Base-by-base conservation (phyloP, 2,329 filamentous ascomycete species). In the Fusarium illudens region DNA sequence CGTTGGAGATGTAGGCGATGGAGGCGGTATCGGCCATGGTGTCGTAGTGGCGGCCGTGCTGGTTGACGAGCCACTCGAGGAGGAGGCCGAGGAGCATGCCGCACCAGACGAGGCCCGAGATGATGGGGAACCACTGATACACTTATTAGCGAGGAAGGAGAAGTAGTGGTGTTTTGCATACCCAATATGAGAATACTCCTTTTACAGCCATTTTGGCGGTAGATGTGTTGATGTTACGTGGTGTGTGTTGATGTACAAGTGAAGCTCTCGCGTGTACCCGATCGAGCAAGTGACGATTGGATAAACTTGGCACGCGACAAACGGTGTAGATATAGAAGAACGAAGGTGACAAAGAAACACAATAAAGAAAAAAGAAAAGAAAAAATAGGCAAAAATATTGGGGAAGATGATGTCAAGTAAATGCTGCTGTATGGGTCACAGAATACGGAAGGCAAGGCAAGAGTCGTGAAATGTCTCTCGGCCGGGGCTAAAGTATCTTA, bases 1-100 rank as follows among this genome's bases (percentile, higher is more conserved):
- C 82, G 78, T 92, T 88, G 70, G 88, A 91, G 74, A 92, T 93
- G 81, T 90, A 94, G 65, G 92, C 88, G 42, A 95, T 89, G 25
- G 71, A 77, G 75, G 92, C 89, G 30, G 70, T 65, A 0, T 65
- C 48, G 19, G 81, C 77, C 89, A 93, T 92, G 37, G 87, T 89
- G 3, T 80, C 61, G 73, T 91, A 92, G 66, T 82, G 81, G 2
- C 80, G 82, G n/a, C 80, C 78, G 59, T 90, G 78, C 5, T 79
- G 79, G 71, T 87, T 79, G 36, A 87, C 76, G 64, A 86, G 79
- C 92, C 92, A 95, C 78, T 87, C 84, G n/a, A 91, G 83, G 60
- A 94, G 82, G 79, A 94, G 86, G 58, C 85, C 88, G 25, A 93
- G 83, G 15, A 94, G 84, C 76, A 89, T 93, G 64, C 84, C 84